These are phyloP conservation scores for Echria macrotheca DNA, from an alignment of 495 filamentous ascomycete species.

Conservation along the genomic window DNA sequence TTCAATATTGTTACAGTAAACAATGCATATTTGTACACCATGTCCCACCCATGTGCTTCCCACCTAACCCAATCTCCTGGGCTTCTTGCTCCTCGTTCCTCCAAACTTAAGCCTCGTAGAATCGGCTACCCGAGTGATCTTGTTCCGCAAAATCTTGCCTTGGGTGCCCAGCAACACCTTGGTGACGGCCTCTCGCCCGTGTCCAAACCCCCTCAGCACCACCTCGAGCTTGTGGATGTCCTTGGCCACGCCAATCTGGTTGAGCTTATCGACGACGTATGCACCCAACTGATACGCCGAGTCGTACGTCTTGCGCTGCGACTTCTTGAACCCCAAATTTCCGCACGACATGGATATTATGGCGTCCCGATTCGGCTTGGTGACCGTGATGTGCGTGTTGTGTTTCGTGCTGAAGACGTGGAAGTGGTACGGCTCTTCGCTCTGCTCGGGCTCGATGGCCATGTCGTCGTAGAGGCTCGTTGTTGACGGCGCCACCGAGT, in stretches of 20 bases:
- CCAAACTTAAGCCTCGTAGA: constrained; percentile 89
- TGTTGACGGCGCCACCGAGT: background rate
- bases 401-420: constrained; percentile 84
- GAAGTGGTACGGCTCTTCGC: constrained; percentile 64
- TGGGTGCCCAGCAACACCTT: constrained; percentile 86
- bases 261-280: constrained; percentile 70
- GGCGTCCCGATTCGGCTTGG: constrained; percentile 68
- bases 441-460: constrained; percentile 18
- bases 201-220: constrained; percentile 73
- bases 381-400: constrained; percentile 89
- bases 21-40: too few relatives aligned
- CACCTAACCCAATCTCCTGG: constrained; percentile 80
- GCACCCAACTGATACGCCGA: constrained; percentile 85
- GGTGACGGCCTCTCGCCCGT: constrained; percentile 77
- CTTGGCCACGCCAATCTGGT: constrained; percentile 60
- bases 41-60: too few relatives aligned
- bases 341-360: constrained; percentile 72
- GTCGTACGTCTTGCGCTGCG: constrained; percentile 72
- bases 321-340: constrained; percentile 81
- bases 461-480: constrained; percentile 16
- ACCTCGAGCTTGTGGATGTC: constrained; percentile 68
- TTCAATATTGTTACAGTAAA: background rate
- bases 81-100: constrained; percentile 76
- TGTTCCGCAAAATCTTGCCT: constrained; percentile 62
- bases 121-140: constrained; percentile 74